phyloP scores from a whole-genome alignment of 177 flowering plant species.

The Vitis hybrid region DNA sequence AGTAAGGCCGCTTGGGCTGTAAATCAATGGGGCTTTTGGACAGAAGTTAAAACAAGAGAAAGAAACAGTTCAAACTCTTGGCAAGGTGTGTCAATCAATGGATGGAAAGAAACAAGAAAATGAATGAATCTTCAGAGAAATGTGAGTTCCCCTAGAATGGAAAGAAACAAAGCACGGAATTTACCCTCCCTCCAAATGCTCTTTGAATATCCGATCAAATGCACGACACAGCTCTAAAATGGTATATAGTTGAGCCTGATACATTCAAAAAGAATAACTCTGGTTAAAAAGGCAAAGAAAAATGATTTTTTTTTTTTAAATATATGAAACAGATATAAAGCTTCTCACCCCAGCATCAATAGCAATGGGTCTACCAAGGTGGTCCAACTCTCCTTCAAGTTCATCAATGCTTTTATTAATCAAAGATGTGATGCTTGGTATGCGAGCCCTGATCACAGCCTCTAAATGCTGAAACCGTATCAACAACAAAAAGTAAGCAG shows the following conservation, averaged over 20 bases:
- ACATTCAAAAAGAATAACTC: conserved; percentile 1
- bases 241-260: conserved; percentile 83
- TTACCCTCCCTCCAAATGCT: conserved; percentile 99
- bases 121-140: background rate
- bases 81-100: background rate
- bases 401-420: conserved; percentile 86
- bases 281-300: background rate
- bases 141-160: background rate
- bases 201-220: conserved; percentile 84
- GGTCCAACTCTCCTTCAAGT: conserved; percentile 82
- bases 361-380: conserved; percentile 86
- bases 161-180: background rate
- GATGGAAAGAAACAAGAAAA: background rate
- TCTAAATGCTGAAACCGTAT: conserved; percentile 71
- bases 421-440: conserved; percentile 74
- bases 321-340: background rate
- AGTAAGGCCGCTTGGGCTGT: background rate
- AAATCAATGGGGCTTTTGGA: too few species aligned
- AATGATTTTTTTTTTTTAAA: background rate
- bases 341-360: conserved; percentile 85
- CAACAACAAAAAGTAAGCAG: background rate
- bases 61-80: too few species aligned
- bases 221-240: conserved; percentile 92
- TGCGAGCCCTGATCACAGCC: conserved; percentile 67
- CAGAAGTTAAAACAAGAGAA: too few species aligned